Percentiles rank a stretch among this genome's conserved stretches.
Conservation (phyloP, 345 rosid species). For the Ricinus communis region DNA sequence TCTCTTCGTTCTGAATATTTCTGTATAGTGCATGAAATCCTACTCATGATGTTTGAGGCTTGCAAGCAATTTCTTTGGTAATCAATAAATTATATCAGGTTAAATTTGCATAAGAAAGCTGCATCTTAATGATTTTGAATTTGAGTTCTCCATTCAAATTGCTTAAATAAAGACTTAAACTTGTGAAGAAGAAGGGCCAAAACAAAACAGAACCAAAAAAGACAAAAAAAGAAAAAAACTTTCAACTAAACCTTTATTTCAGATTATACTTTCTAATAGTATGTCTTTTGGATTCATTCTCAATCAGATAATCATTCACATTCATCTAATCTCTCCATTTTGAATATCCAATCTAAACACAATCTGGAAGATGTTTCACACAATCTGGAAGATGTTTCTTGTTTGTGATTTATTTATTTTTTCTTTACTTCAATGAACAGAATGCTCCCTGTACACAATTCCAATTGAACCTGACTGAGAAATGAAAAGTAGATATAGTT, state of each 20-base stretch:
- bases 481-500: neutral
- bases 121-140: neutral
- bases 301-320: neutral
- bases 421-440: neutral
- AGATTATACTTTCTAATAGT: neutral
- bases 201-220: too few relatives aligned
- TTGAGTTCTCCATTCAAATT: neutral
- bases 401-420: neutral
- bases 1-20: neutral
- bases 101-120: neutral
- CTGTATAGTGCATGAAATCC: neutral
- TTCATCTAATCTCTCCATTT: too few relatives aligned
- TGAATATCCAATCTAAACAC: too few relatives aligned
- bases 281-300: neutral
- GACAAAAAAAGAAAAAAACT: neutral
- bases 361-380: too few relatives aligned
- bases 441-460: neutral
- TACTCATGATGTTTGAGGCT: too few relatives aligned
- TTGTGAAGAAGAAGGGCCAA: neutral
- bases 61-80: too few relatives aligned
- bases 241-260: neutral
- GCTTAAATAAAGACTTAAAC: neutral
- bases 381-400: too few relatives aligned
- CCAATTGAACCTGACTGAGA: neutral
- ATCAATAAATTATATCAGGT: neutral